phyloP scores from a whole-genome alignment of 129 eudicot genomes.

The Helianthus tuberosus region DNA sequence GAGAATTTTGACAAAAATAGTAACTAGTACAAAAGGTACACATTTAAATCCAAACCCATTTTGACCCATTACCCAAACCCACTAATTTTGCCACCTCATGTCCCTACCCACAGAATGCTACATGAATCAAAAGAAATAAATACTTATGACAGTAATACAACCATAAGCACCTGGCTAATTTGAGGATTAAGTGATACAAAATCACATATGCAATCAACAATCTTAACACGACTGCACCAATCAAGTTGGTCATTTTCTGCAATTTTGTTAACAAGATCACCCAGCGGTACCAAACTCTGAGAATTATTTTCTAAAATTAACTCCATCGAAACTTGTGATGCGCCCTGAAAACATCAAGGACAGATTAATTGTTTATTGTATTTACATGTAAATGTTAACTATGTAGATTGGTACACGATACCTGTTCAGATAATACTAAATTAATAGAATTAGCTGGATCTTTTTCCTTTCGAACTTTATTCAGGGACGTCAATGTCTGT shows the following conservation, averaged over 20 bases:
- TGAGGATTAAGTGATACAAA: constrained; percentile 67
- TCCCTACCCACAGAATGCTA: not conserved
- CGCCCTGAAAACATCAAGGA: constrained; percentile 26
- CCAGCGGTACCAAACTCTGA: constrained; percentile 66
- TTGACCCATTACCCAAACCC: not conserved
- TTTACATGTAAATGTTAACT: constrained; percentile 14
- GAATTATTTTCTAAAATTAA: constrained; percentile 28
- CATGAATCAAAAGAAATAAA: not conserved
- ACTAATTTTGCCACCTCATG: not conserved
- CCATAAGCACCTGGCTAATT: constrained; percentile 72
- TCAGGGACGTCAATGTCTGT: constrained; percentile 41
- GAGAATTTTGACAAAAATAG: not conserved
- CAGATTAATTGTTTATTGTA: not conserved
- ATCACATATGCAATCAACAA: constrained; percentile 83
- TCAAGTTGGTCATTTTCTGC: constrained; percentile 62
- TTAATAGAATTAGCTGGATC: constrained; percentile 22
- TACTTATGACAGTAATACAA: constrained; percentile 9
- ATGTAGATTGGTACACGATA: constrained; percentile 25
- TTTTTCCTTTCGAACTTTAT: constrained; percentile 41
- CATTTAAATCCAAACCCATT: not conserved
- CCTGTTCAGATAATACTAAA: constrained; percentile 63
- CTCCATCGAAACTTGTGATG: constrained; percentile 33
- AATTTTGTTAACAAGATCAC: constrained; percentile 74
- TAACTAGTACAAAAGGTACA: not conserved
- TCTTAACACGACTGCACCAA: constrained; percentile 82